Evolutionary conservation across 2,329 filamentous ascomycete genomes (phyloP), one percentile per base, ranked within the genome.

Genomic region (Penicillium italicum): DNA sequence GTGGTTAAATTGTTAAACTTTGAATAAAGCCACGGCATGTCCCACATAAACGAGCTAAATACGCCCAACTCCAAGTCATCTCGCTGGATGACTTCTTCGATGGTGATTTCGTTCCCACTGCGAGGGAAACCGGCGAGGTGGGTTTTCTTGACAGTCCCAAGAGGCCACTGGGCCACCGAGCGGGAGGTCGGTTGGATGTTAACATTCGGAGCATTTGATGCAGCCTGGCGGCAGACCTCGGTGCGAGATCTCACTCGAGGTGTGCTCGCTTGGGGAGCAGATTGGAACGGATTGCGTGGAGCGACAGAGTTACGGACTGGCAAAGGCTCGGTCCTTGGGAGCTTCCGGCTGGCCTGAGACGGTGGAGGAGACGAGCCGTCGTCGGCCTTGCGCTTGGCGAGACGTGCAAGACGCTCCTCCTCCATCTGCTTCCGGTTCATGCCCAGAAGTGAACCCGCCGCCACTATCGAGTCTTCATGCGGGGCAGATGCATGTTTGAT

Each of bases 401-500:
- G 72, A 62, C 92, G 82, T 22, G 84, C 86, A 14, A 96, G 80
- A 38, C 93, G 85, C 69, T 95, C 91, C 65, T 86, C 80, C 71
- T 97, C 93, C 90, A 96, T 94, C 50, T 85, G 82, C 72, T 86
- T 90, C 34, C 92, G 83, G 74, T 96, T 83, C 1, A 96, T 73
- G 4, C 82, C 81, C 5, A 81, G 66, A 0, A 84, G 63, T 0
- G n/a, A 24, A 4, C 37, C 44, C 0, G 4, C 14, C 9, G 26
- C 14, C 0, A n/a, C 1, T 11, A 12, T 3, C 12, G 18, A 14
- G 3, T n/a, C 20, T 5, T 22, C 33, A 18, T 18, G 48, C 6
- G 26, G 20, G 50, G 56, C 8, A 44, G 26, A 14, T 45, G 33
- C 18, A 16, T 33, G 8, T 3, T 34, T 24, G 43, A 5, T 4